Percentiles rank a stretch among this genome's conserved stretches.
phyloP scores from a whole-genome alignment of 2,329 filamentous ascomycete species.

The Xylogone sp. region DNA sequence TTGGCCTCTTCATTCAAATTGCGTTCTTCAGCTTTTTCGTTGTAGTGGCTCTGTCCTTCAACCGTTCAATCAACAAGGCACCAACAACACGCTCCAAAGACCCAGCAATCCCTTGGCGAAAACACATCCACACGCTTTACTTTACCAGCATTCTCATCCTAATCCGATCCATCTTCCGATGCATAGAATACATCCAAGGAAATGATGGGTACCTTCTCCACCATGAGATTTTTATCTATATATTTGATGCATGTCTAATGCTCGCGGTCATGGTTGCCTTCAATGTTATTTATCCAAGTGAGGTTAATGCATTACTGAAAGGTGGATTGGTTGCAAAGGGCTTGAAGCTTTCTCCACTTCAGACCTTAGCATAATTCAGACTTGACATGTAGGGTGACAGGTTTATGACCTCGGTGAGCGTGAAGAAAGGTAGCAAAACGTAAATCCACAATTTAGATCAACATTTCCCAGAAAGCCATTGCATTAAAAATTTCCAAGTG shows the following conservation, averaged over 20 bases:
- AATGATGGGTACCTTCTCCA: slow-evolving; percentile 38
- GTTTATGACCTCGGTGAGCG: too few relatives aligned
- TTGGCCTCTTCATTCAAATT: slow-evolving; percentile 46
- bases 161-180: slow-evolving; percentile 42
- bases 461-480: too few relatives aligned
- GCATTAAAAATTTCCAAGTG: too few relatives aligned
- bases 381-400: too few relatives aligned
- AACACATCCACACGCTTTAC: slow-evolving; percentile 38
- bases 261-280: slow-evolving; percentile 33
- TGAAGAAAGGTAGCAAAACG: too few relatives aligned
- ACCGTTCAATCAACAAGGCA: slow-evolving; percentile 7
- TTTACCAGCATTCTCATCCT: slow-evolving; percentile 40
- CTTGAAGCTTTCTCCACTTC: not conserved
- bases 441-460: too few relatives aligned
- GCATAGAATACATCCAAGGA: slow-evolving; percentile 44
- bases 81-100: slow-evolving; percentile 7
- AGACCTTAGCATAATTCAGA: not conserved
- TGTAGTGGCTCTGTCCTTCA: slow-evolving; percentile 12
- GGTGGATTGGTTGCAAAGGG: not conserved
- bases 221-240: slow-evolving; percentile 41
- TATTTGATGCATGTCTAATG: slow-evolving; percentile 44
- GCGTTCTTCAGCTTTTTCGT: slow-evolving; percentile 49
- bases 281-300: slow-evolving; percentile 31
- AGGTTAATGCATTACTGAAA: slow-evolving; percentile 9
- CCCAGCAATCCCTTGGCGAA: slow-evolving; percentile 16